Percentiles rank a stretch among this genome's conserved stretches.
Conservation (phyloP, 164 flowering plant species). For the Euptelea pleiosperma region DNA sequence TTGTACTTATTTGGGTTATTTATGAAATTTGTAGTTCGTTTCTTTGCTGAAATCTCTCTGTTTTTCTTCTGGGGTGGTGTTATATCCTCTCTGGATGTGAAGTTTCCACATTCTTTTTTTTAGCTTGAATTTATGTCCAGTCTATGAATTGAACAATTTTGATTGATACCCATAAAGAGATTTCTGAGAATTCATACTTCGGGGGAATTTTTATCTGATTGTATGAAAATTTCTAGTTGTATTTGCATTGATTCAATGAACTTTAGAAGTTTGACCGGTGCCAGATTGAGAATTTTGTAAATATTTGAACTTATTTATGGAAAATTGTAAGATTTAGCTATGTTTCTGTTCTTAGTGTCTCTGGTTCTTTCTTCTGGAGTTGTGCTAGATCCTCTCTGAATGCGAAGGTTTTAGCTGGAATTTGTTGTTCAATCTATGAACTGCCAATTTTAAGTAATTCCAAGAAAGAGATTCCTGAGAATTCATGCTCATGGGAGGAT, state of each 20-base stretch:
- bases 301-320: background rate
- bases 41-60: background rate
- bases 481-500: background rate
- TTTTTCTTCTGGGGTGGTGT: background rate
- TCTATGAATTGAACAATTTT: background rate
- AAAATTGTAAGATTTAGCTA: background rate
- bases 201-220: background rate
- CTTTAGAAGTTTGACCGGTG: background rate
- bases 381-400: too few relatives aligned
- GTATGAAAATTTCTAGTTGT: background rate
- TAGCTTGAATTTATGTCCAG: background rate
- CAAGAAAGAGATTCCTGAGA: background rate
- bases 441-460: background rate
- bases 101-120: background rate
- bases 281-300: background rate
- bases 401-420: background rate
- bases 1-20: background rate
- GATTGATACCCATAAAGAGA: background rate
- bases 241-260: background rate
- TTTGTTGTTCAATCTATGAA: background rate
- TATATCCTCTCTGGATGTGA: too few relatives aligned
- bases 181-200: background rate
- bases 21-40: background rate
- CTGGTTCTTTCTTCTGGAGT: background rate
- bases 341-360: background rate